Evolutionary conservation across 2,329 filamentous ascomycete species (phyloP).

Genomic region (Aspergillus brasiliensis): DNA sequence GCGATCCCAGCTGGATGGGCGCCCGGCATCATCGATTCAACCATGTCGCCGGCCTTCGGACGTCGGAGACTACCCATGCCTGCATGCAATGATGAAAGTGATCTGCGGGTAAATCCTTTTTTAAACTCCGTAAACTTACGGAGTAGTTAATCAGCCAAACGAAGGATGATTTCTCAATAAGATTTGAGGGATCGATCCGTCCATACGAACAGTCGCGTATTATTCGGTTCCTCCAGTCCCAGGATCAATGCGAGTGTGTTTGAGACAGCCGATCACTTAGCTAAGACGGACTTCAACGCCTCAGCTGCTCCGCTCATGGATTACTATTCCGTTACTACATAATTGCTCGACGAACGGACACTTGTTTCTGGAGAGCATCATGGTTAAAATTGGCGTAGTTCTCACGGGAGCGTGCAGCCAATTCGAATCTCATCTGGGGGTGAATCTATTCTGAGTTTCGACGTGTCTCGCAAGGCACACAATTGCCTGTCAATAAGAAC

Average conservation of each 20-base stretch:
- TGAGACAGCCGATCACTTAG: not conserved
- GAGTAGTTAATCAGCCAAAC: not conserved
- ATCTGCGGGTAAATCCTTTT: not conserved
- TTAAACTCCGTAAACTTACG: too few species aligned
- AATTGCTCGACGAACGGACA: too few species aligned
- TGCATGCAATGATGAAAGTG: not conserved
- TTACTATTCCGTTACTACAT: not conserved
- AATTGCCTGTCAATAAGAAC: too few species aligned
- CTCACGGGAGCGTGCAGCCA: too few species aligned
- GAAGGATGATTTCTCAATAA: not conserved
- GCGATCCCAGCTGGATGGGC: not conserved
- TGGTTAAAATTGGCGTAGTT: too few species aligned
- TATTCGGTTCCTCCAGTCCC: not conserved
- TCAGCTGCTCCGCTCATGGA: not conserved
- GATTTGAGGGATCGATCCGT: not conserved
- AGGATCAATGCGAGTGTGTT: not conserved
- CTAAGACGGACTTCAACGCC: not conserved
- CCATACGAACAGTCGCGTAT: not conserved
- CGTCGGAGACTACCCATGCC: not conserved
- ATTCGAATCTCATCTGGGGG: too few species aligned
- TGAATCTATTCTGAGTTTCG: too few species aligned
- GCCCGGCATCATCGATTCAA: not conserved
- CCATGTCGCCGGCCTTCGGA: not conserved
- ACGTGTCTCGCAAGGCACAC: too few species aligned
- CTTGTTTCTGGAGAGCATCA: too few species aligned